Percentiles rank a stretch among this genome's conserved stretches.
Evolutionary conservation across 148 eudicot genomes (phyloP).

Genomic region (Spergularia bocconei): DNA sequence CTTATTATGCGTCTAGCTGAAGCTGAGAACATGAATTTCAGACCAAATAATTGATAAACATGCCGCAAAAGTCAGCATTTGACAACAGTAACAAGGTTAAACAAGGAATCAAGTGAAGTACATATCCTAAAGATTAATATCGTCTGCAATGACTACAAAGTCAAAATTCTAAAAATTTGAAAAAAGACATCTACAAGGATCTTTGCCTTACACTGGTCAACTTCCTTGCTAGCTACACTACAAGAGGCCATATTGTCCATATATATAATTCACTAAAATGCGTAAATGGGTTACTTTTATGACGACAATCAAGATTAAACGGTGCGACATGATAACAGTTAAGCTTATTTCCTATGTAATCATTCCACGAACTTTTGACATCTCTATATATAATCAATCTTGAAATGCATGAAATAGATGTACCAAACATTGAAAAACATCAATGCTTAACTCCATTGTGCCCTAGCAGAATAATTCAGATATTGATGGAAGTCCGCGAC

Average conservation of each 20-base stretch:
- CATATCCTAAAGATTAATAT: neutral
- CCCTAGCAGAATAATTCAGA: too few species aligned
- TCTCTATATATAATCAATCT: too few species aligned
- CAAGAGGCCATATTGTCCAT: too few species aligned
- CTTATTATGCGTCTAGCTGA: slow-evolving; percentile 33
- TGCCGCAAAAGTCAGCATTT: neutral
- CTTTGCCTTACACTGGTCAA: neutral
- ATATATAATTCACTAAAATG: too few species aligned
- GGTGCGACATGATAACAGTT: too few species aligned
- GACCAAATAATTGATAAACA: neutral
- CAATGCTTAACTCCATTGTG: neutral
- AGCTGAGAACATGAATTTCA: neutral
- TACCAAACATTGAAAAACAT: neutral
- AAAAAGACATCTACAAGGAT: neutral
- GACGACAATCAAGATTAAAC: too few species aligned
- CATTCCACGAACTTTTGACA: too few species aligned
- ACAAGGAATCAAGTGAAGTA: neutral
- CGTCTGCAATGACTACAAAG: too few species aligned
- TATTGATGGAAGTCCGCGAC: too few species aligned
- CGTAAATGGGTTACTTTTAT: too few species aligned
- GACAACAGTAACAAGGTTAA: neutral
- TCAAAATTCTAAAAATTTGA: neutral
- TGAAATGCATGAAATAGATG: too few species aligned
- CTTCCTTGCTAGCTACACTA: neutral
- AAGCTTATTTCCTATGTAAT: too few species aligned